Percentiles rank a stretch among this genome's conserved stretches.
Conservation (phyloP, 495 filamentous ascomycete species). For the Xylaria castorea region DNA sequence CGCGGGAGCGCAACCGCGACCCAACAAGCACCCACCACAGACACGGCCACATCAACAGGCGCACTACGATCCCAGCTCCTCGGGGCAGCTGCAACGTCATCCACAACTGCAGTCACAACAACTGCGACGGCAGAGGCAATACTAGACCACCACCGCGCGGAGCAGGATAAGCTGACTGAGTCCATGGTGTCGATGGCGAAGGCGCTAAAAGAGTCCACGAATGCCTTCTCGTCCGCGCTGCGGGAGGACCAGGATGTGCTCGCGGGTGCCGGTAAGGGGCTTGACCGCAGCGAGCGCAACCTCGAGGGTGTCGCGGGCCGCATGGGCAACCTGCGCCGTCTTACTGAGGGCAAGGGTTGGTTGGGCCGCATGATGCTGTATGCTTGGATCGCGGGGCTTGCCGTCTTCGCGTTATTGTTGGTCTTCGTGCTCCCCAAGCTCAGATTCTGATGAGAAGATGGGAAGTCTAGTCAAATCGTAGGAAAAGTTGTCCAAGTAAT, state of each 20-base stretch:
- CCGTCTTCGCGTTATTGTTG: slow-evolving; percentile 73
- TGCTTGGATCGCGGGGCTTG: slow-evolving; percentile 79
- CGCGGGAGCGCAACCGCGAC: slow-evolving; percentile 33
- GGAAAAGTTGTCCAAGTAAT: not conserved
- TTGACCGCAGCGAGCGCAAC: slow-evolving; percentile 74
- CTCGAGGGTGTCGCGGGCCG: slow-evolving; percentile 75
- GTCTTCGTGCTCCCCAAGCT: slow-evolving; percentile 86
- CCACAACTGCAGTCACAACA: slow-evolving; percentile 42
- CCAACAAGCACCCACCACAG: slow-evolving; percentile 27
- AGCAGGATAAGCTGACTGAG: slow-evolving; percentile 84
- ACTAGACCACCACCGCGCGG: slow-evolving; percentile 73
- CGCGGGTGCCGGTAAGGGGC: slow-evolving; percentile 68
- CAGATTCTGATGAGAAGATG: slow-evolving; percentile 64
- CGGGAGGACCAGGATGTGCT: slow-evolving; percentile 76
- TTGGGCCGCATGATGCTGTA: slow-evolving; percentile 86
- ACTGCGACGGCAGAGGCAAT: slow-evolving; percentile 65
- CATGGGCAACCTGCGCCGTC: slow-evolving; percentile 74
- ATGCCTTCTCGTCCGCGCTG: slow-evolving; percentile 71
- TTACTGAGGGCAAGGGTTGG: slow-evolving; percentile 88
- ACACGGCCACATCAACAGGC: slow-evolving; percentile 34
- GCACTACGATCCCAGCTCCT: slow-evolving; percentile 48
- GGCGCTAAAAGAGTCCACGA: slow-evolving; percentile 76
- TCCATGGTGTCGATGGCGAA: slow-evolving; percentile 79
- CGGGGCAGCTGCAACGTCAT: slow-evolving; percentile 36
- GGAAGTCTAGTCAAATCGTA: not conserved